Evolutionary conservation across 2,329 filamentous ascomycete genomes (phyloP).

Genomic region (Cladophialophora immunda): DNA sequence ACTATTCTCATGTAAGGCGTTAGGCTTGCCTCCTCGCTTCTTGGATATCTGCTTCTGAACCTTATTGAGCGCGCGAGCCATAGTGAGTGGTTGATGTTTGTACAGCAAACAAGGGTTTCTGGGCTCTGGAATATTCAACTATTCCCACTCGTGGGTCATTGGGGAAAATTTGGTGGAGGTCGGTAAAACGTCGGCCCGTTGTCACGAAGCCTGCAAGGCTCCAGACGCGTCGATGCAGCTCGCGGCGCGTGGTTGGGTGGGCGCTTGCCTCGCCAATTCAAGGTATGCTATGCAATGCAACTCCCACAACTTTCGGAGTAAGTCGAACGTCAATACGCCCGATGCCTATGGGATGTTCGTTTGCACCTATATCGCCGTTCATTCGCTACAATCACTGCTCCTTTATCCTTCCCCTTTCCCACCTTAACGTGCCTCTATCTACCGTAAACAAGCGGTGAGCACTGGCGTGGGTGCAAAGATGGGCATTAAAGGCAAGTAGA

Average conservation of each 20-base stretch:
- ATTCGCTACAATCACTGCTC: not conserved
- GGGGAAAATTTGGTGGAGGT: slow-evolving; percentile 22
- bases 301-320: not conserved
- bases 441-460: slow-evolving; percentile 35
- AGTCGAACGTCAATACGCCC: slow-evolving; percentile 7
- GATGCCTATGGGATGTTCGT: slow-evolving; percentile 12
- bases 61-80: slow-evolving; percentile 82
- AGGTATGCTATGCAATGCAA: slow-evolving; percentile 1
- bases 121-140: not conserved
- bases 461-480: slow-evolving; percentile 41
- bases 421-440: not conserved
- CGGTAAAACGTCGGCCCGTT: slow-evolving; percentile 32
- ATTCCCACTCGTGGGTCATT: not conserved
- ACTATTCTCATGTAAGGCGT: slow-evolving; percentile 84
- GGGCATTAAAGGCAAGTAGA: slow-evolving; percentile 55
- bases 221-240: slow-evolving; percentile 1
- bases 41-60: slow-evolving; percentile 89
- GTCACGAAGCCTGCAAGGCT: not conserved
- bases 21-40: slow-evolving; percentile 78
- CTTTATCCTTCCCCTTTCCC: not conserved
- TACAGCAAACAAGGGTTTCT: not conserved
- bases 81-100: slow-evolving; percentile 51
- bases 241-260: not conserved
- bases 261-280: not conserved
- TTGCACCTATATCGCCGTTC: slow-evolving; percentile 2